phyloP scores from a whole-genome alignment of 1,284 basidiomycete species.

The Heterobasidion occidentale region DNA sequence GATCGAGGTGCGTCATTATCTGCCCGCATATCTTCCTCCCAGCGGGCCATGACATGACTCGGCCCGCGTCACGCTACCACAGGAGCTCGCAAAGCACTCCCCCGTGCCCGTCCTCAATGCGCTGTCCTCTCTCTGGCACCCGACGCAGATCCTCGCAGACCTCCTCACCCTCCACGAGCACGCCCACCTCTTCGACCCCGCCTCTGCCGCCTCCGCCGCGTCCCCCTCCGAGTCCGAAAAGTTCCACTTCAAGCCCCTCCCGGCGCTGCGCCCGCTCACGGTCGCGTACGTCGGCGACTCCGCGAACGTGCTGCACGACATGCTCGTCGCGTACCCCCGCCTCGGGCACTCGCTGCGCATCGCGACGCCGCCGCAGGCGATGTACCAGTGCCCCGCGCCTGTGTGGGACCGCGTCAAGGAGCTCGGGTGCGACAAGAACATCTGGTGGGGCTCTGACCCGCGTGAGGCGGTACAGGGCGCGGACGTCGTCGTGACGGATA shows the following conservation, averaged over 20 bases:
- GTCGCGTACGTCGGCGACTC: slow-evolving; percentile 94
- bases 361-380: slow-evolving; percentile 57
- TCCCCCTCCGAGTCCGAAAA: not conserved
- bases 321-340: slow-evolving; percentile 92
- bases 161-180: slow-evolving; percentile 85
- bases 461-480: slow-evolving; percentile 84
- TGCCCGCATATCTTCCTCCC: no score
- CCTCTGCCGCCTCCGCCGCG: not conserved
- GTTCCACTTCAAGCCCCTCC: slow-evolving; percentile 21
- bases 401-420: slow-evolving; percentile 77
- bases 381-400: slow-evolving; percentile 68
- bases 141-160: slow-evolving; percentile 93
- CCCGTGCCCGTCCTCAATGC: slow-evolving; percentile 94
- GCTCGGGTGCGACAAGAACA: slow-evolving; percentile 57
- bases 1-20: slow-evolving; percentile 87
- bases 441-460: slow-evolving; percentile 76
- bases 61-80: not conserved
- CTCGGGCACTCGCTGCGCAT: slow-evolving; percentile 84
- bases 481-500: slow-evolving; percentile 93
- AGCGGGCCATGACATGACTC: not conserved
- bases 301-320: slow-evolving; percentile 95
- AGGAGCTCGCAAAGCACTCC: slow-evolving; percentile 87
- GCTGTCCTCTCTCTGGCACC: slow-evolving; percentile 93
- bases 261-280: slow-evolving; percentile 60
- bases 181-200: slow-evolving; percentile 39